Conservation (phyloP, 352 stramenopile species). For the Hyphochytrium catenoides region DNA sequence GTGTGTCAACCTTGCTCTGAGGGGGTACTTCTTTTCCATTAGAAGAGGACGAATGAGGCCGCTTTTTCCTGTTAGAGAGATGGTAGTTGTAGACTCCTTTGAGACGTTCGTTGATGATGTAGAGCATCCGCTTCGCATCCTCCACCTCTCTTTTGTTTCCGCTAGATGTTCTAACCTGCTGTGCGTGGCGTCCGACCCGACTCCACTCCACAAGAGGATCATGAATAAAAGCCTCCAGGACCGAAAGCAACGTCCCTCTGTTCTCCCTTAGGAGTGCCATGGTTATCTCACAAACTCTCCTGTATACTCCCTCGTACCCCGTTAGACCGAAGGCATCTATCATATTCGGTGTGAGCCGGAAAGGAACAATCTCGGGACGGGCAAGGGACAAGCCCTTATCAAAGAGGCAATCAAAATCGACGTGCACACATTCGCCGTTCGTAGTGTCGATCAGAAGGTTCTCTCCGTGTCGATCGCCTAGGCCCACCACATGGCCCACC, state of each 20-base stretch:
- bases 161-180: slow-evolving; percentile 14
- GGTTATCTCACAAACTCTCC: slow-evolving; percentile 67
- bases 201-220: slow-evolving; percentile 84
- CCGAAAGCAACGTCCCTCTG: slow-evolving; percentile 86
- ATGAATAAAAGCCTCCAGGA: slow-evolving; percentile 98
- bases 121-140: slow-evolving; percentile 57
- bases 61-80: slow-evolving; percentile 44
- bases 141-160: slow-evolving; percentile 14
- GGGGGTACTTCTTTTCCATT: slow-evolving; percentile 34
- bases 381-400: slow-evolving; percentile 94
- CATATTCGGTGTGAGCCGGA: slow-evolving; percentile 98
- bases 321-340: slow-evolving; percentile 97
- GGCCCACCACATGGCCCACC: slow-evolving; percentile 80
- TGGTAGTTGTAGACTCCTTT: slow-evolving; percentile 74
- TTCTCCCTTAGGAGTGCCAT: slow-evolving; percentile 81
- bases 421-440: slow-evolving; percentile 94
- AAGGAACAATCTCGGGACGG: slow-evolving; percentile 94
- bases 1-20: slow-evolving; percentile 49
- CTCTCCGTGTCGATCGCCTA: slow-evolving; percentile 88
- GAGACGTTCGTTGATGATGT: slow-evolving; percentile 71
- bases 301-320: slow-evolving; percentile 83
- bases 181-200: slow-evolving; percentile 32
- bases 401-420: slow-evolving; percentile 99
- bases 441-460: slow-evolving; percentile 98
- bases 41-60: slow-evolving; percentile 26